A percentile compares a stretch with the other conserved stretches of the same genome.
These are phyloP conservation scores for Trypanosoma platydactyli DNA, from an alignment of 208 protist species.

Conservation along the genomic window DNA sequence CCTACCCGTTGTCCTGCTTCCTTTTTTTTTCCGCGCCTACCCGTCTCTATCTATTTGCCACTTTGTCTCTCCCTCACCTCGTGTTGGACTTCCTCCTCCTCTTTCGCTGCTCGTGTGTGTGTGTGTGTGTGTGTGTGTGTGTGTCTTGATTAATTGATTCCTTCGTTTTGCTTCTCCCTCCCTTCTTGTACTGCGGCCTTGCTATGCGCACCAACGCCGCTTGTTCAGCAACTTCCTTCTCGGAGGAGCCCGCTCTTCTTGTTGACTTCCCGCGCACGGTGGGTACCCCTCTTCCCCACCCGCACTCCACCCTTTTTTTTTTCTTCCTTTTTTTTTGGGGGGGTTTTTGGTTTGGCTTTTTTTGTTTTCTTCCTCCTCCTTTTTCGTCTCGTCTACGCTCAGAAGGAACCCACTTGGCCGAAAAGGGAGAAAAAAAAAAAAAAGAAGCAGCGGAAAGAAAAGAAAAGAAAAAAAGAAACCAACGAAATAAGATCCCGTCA, in stretches of 20 bases:
- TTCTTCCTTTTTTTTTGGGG: constrained; percentile 4
- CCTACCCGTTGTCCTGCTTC: neutral
- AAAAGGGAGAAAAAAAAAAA: constrained; percentile 6
- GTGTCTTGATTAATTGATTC: too few species aligned
- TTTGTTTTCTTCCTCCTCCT: neutral
- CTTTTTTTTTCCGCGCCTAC: neutral
- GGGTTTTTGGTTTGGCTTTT: too few species aligned
- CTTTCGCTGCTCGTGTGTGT: neutral
- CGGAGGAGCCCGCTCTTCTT: too few species aligned
- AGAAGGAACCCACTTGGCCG: too few species aligned
- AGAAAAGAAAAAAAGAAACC: neutral
- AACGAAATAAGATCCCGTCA: neutral
- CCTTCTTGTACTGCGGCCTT: too few species aligned
- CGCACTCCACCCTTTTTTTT: neutral
- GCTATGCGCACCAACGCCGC: too few species aligned
- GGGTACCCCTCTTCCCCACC: neutral
- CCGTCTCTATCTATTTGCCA: neutral
- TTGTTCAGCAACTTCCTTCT: too few species aligned
- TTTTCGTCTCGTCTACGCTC: neutral
- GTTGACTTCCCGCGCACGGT: too few species aligned
- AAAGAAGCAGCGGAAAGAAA: neutral
- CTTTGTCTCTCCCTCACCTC: neutral
- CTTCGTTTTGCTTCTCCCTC: too few species aligned
- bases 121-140: neutral
- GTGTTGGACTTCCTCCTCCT: neutral